These are phyloP conservation scores for Rutstroemia sp. DNA, from an alignment of 2,329 filamentous ascomycete species.

Conservation along the genomic window DNA sequence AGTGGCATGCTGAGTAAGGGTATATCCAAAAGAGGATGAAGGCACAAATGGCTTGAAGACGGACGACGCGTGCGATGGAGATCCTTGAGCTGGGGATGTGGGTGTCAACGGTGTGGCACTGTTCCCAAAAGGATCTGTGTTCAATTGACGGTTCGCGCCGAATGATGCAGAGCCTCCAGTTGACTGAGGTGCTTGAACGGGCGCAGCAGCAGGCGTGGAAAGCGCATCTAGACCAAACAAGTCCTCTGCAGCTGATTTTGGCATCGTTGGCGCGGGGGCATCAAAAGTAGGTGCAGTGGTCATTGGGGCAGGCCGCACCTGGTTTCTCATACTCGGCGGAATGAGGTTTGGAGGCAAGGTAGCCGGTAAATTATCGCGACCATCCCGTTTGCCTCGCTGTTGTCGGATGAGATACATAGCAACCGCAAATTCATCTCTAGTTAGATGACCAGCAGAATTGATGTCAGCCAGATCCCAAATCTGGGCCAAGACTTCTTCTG, in stretches of 20 bases:
- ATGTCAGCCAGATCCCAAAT: conserved; percentile 98
- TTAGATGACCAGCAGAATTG: conserved; percentile 79
- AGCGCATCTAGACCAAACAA: conserved; percentile 85
- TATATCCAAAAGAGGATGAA: conserved; percentile 85
- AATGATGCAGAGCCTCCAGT: conserved; percentile 64
- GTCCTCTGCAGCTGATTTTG: conserved; percentile 85
- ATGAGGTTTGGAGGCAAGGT: conserved; percentile 75
- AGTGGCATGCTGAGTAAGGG: conserved; percentile 68
- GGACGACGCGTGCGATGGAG: conserved; percentile 27
- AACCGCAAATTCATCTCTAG: conserved; percentile 86
- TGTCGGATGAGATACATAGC: conserved; percentile 96
- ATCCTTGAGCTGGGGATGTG: conserved; percentile 22
- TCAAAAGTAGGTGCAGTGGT: conserved; percentile 38
- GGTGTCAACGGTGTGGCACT: conserved; percentile 21
- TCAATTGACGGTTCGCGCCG: conserved; percentile 36
- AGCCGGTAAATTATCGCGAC: conserved; percentile 56
- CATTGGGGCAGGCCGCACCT: conserved; percentile 39
- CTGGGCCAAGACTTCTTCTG: conserved; percentile 82
- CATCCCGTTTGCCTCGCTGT: conserved; percentile 66
- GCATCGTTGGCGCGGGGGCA: conserved; percentile 37
- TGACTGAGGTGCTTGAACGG: conserved; percentile 53
- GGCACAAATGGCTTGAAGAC: conserved; percentile 85
- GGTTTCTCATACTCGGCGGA: conserved; percentile 75
- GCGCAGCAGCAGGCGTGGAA: conserved; percentile 38
- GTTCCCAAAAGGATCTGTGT: conserved; percentile 36